phyloP scores from a whole-genome alignment of 768 basidiomycete genomes.

The Hysterangium stoloniferum region DNA sequence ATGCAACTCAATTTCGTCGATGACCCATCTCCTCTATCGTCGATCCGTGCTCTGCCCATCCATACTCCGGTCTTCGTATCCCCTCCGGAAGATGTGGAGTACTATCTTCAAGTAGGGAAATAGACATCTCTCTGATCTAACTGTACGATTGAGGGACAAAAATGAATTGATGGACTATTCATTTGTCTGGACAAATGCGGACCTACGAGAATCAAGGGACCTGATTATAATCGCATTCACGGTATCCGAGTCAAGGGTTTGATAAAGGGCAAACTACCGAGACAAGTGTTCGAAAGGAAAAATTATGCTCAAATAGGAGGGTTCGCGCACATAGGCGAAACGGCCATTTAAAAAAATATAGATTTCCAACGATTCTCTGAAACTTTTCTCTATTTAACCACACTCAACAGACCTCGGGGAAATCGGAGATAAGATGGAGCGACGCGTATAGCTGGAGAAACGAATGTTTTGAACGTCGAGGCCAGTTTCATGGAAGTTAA shows the following conservation, averaged over 20 bases:
- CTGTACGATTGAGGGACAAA: conserved; percentile 51
- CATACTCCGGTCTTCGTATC: conserved; percentile 9
- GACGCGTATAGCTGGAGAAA: too few relatives aligned
- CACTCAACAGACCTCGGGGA: too few relatives aligned
- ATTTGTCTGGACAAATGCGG: conserved; percentile 63
- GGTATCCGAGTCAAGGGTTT: conserved; percentile 40
- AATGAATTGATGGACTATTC: conserved; percentile 55
- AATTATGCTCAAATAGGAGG: too few relatives aligned
- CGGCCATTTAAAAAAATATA: too few relatives aligned
- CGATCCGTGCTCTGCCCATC: conserved; percentile 7
- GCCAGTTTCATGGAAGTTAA: too few relatives aligned
- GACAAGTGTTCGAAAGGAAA: conserved; percentile 38
- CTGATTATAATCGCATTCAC: conserved; percentile 53
- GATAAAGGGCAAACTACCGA: conserved; percentile 33
- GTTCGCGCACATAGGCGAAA: too few relatives aligned
- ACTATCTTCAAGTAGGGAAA: conserved; percentile 5
- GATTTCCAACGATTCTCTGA: too few relatives aligned
- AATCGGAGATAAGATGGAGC: too few relatives aligned
- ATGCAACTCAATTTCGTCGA: conserved; percentile 9
- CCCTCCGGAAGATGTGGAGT: conserved; percentile 6
- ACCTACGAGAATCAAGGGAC: conserved; percentile 39
- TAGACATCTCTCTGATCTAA: conserved; percentile 45
- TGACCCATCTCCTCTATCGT: conserved; percentile 8
- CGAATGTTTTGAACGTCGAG: too few relatives aligned
- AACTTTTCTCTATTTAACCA: too few relatives aligned